Evolutionary conservation across 352 stramenopile genomes (phyloP), one percentile per base, ranked within the genome.

Genomic region (Achlya hypogyna): DNA sequence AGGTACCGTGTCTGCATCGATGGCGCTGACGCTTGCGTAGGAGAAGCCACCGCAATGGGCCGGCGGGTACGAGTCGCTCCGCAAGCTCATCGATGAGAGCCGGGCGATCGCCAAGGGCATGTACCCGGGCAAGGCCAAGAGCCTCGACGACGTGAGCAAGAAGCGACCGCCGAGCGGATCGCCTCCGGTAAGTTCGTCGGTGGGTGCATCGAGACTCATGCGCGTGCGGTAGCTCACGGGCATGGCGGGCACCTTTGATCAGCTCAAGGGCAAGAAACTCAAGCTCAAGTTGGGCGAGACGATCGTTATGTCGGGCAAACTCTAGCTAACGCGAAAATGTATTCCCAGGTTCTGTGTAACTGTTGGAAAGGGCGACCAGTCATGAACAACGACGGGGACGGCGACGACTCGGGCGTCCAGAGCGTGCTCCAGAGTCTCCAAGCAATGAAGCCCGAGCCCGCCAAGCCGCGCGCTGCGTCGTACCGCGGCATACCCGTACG

Each of bases 261-360:
- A 90, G 59, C 71, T 91, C 38, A 84, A 84, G 5, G 82, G 84
- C 73, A 93, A 93, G 74, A 93, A 91, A 62, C 82, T 93, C 72
- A 91, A 91, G 73, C 84, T 93, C 62, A 90, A 88, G 69, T 84
- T 90, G 77, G 83, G 83, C 42, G 82, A 90, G 45, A 89, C 78
- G 27, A 75, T 80, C 10, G 83, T 93, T 65, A 79, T 79, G 27
- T 90, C 84, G n/a, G 81, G 91, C 68, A 90, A 93, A 65, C 72
- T 93, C n/a, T 91, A n/a, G n/a, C n/a, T n/a, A n/a, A n/a, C n/a
- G n/a, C n/a, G n/a, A n/a, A n/a, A n/a, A n/a, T n/a, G n/a, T n/a
- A n/a, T n/a, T n/a, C n/a, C n/a, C n/a, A n/a, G n/a, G n/a, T n/a
- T n/a, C n/a, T n/a, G n/a, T 45, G 38, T n/a, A 45, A 45, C 38